Base-by-base conservation (phyloP, 106 monocot genomes). In the Dioscorea dumetorum region DNA sequence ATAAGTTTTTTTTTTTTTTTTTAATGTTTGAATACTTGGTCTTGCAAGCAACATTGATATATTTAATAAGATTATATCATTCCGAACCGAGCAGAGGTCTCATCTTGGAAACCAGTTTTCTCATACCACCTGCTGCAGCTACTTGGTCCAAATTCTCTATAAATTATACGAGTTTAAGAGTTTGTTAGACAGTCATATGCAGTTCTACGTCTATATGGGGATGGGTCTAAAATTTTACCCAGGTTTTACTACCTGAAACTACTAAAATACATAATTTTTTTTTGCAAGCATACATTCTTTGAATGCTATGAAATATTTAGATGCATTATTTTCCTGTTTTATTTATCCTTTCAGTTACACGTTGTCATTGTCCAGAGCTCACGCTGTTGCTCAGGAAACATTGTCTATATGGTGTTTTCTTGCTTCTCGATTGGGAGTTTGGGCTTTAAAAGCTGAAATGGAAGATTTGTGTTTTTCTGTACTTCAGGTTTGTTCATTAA, bases 391-490 rank as follows among this genome's bases (percentile, higher is more conserved):
- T 51, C 79, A 95, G 67, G 91, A 95, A 82, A 95, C 95, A 76
- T 81, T 91, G 49, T 78, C 88, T 62, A 88, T 95, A 58, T 95
- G 95, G 95, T 95, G 95, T 77, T 95, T 88, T 63, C 88, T 95
- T 76, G 95, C 95, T 61, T 91, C 95, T 56, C 86, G 91, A 70
- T 76, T 95, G 53, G 95, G 95, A 11, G 85, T 95, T 60, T 95
- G 95, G 95, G 88, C 95, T 67, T 78, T 95, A 76, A 95, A 91
- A 83, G 83, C 95, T 66, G 95, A 95, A 53, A 61, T 95, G 41
- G 95, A 95, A 74, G 95, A 95, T 81, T 67, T 91, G 60, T 95
- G 95, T 70, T 91, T 95, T 88, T 91, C 86, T 58, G 95, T 91
- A 62, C 88, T 95, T 73, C 78, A 91, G 95, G 95, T 95, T 13